A percentile compares a stretch with the other conserved stretches of the same genome.
These are phyloP conservation scores for Pilasporangium apinafurcum DNA, from an alignment of 352 stramenopile genomes.

Conservation along the genomic window DNA sequence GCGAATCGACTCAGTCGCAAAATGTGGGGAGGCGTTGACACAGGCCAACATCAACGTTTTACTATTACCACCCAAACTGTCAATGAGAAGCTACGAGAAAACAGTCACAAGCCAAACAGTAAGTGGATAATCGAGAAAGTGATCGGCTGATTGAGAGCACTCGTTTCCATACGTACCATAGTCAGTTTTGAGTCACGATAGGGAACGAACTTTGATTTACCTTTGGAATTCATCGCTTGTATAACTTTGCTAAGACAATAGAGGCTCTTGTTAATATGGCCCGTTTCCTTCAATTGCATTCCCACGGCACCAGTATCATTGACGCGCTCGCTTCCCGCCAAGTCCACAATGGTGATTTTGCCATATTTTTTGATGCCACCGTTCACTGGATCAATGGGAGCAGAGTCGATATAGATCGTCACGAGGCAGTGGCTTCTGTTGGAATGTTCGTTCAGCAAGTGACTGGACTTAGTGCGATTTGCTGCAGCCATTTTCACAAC, in stretches of 20 bases:
- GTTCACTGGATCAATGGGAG: slow-evolving; percentile 13
- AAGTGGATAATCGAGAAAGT: neutral
- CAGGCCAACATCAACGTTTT: slow-evolving; percentile 81
- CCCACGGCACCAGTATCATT: slow-evolving; percentile 56
- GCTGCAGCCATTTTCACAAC: slow-evolving; percentile 54
- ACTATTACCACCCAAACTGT: slow-evolving; percentile 65
- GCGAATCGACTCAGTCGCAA: slow-evolving; percentile 49
- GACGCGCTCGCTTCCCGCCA: slow-evolving; percentile 60
- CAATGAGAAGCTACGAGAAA: slow-evolving; percentile 39
- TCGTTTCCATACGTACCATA: slow-evolving; percentile 18
- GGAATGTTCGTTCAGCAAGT: slow-evolving; percentile 60
- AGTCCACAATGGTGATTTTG: slow-evolving; percentile 72
- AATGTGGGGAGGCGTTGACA: slow-evolving; percentile 49
- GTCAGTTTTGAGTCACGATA: slow-evolving; percentile 72
- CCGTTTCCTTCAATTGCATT: slow-evolving; percentile 61
- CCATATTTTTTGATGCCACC: slow-evolving; percentile 48
- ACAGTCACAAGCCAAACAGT: neutral
- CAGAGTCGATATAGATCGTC: slow-evolving; percentile 73
- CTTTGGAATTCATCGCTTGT: slow-evolving; percentile 51
- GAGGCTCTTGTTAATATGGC: slow-evolving; percentile 77
- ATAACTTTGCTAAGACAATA: slow-evolving; percentile 76
- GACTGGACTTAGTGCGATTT: slow-evolving; percentile 62
- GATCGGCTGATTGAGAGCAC: neutral
- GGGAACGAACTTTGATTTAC: slow-evolving; percentile 54
- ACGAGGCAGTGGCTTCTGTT: slow-evolving; percentile 76